Evolutionary conservation across 768 basidiomycete genomes (phyloP), one percentile per base, ranked within the genome.

Genomic region (Lactarius evosmus): DNA sequence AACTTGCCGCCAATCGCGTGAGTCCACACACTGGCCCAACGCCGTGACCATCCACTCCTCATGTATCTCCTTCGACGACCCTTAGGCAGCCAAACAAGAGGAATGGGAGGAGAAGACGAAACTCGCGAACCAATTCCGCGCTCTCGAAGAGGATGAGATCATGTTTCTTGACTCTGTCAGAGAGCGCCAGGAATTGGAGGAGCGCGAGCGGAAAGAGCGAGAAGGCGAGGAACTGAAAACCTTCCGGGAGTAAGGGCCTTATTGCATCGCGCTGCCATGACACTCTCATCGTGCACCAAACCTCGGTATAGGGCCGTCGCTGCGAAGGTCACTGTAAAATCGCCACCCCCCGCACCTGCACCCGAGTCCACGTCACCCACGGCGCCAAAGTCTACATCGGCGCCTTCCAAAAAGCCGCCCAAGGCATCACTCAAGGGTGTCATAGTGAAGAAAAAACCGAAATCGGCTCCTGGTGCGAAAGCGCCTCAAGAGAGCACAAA

Each of bases 41-140:
- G 46, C 66, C 72, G 70, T 56, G 72, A 66, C 67, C 59, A 59
- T 62, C 27, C 66, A 58, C 49, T 56, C 44, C 56, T 56, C 60
- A 44, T 36, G 14, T 52, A 3, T 33, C 29, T 11, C 51, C 22
- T 30, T 30, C 25, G 25, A 34, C n/a, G 27, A 46, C 34, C 25
- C 67, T 66, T 70, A 92, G 90, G 85, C 87, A 70, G 91, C 90
- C 67, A 93, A 93, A 74, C 91, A 94, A 76, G 92, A 94, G 74
- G 90, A 94, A 84, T 94, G 91, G 89, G 92, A 94, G 72, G 89
- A 92, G 74, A 89, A 89, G 73, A 91, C 85, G 65, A 93, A 92
- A 73, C 83, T 94, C 75, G 81, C 91, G 58, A 93, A 93, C 72
- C 92, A 94, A 71, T 94, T 93, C 70, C 88, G 92, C 60, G 89